Evolutionary conservation across 129 eudicot species (phyloP).

Genomic region (Apium graveolens): DNA sequence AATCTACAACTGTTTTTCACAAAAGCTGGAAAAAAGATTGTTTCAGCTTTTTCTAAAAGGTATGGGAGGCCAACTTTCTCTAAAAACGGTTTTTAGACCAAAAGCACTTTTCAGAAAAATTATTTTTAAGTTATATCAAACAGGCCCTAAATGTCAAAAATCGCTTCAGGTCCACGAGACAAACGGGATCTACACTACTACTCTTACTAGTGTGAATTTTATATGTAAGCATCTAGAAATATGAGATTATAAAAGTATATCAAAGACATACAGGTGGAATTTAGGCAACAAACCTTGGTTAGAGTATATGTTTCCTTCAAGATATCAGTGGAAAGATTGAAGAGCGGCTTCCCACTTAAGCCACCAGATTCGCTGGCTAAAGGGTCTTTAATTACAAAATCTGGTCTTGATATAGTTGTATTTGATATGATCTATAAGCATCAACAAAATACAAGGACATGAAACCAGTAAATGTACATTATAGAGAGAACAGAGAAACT

Average conservation of each 20-base stretch:
- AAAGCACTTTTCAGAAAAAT: no score
- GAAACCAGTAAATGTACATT: neutral
- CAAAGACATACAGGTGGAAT: neutral
- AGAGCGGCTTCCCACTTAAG: constrained; percentile 95
- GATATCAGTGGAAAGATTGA: constrained; percentile 59
- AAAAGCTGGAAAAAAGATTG: no score
- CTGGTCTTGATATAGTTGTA: constrained; percentile 91
- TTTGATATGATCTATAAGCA: constrained; percentile 79
- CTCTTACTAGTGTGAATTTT: neutral
- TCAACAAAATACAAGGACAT: constrained; percentile 1
- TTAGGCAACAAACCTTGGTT: constrained; percentile 55
- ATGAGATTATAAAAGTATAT: neutral
- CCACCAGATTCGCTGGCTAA: constrained; percentile 81
- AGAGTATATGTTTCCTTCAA: constrained; percentile 80
- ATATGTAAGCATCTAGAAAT: neutral
- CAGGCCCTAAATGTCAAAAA: no score
- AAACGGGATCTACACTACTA: neutral
- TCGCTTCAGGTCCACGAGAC: no score
- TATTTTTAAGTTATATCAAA: no score
- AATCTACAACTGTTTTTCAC: no score
- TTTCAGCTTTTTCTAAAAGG: no score
- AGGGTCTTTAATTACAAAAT: constrained; percentile 45
- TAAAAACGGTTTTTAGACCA: no score
- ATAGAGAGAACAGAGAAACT: neutral
- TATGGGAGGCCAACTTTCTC: no score